Percentiles rank a stretch among this genome's conserved stretches.
Conservation (phyloP, 1,284 basidiomycete genomes). For the Trametes sp. region DNA sequence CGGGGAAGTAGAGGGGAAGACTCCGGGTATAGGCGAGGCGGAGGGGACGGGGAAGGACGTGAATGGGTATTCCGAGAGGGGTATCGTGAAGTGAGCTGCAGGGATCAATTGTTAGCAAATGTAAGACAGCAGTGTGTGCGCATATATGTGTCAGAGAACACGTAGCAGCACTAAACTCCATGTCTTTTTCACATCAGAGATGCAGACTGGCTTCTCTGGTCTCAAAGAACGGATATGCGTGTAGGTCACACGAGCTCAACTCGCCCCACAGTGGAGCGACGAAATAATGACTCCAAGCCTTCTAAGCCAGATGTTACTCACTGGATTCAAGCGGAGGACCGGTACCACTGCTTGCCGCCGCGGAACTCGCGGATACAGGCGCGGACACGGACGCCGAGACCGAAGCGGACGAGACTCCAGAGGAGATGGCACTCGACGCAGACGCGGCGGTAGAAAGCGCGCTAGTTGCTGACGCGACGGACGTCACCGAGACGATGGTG, state of each 20-base stretch:
- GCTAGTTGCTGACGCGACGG: background rate
- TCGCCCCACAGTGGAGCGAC: no score
- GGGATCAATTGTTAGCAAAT: background rate
- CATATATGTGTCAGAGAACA: no score
- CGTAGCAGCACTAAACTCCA: no score
- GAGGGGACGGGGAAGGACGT: slow-evolving; percentile 44
- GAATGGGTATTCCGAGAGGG: slow-evolving; percentile 36
- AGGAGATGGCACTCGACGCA: slow-evolving; percentile 4
- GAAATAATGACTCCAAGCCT: no score
- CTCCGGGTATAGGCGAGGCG: slow-evolving; percentile 38
- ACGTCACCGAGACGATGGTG: background rate
- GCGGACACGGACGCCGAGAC: slow-evolving; percentile 10
- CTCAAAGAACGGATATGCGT: no score
- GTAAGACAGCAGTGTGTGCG: no score
- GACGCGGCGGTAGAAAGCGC: background rate
- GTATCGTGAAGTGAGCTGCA: slow-evolving; percentile 28
- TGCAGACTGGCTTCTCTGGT: no score
- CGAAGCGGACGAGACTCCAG: slow-evolving; percentile 9
- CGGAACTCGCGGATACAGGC: background rate
- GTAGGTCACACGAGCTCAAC: no score
- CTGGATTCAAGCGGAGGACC: slow-evolving; percentile 24
- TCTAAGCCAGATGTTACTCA: no score
- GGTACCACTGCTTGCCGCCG: slow-evolving; percentile 2
- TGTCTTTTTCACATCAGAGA: no score
- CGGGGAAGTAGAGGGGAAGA: slow-evolving; percentile 40